phyloP scores from a whole-genome alignment of 2,329 filamentous ascomycete species.

The Ophiognomonia clavigignenti-juglandacearum region DNA sequence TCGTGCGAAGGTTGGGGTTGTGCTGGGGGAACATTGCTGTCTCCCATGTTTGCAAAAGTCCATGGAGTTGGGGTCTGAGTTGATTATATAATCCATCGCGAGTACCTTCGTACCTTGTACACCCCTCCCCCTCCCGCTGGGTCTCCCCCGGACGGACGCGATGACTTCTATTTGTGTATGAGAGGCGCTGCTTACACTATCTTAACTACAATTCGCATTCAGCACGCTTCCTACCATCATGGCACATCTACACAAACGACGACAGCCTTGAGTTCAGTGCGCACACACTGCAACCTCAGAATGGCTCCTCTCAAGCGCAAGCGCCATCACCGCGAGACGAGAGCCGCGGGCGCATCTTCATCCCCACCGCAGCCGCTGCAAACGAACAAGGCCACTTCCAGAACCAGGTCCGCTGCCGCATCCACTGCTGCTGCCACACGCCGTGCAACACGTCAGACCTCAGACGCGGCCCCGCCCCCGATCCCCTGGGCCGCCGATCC shows the following conservation, averaged over 20 bases:
- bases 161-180: not conserved
- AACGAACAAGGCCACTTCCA: not conserved
- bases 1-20: not conserved
- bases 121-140: not conserved
- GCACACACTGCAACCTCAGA: not conserved
- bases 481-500: slow-evolving; percentile 27
- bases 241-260: not conserved
- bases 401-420: not conserved
- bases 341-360: not conserved
- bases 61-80: too few species aligned
- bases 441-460: slow-evolving; percentile 30
- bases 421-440: slow-evolving; percentile 21
- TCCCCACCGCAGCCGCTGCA: not conserved
- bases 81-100: not conserved
- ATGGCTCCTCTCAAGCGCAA: slow-evolving; percentile 30
- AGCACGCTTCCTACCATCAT: not conserved
- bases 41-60: too few species aligned
- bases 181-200: not conserved
- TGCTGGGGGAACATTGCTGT: too few species aligned
- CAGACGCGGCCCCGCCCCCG: slow-evolving; percentile 23
- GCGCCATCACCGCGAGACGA: slow-evolving; percentile 17
- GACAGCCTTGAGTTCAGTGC: not conserved
- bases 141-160: too few species aligned
- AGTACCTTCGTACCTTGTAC: not conserved
- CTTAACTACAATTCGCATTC: not conserved